Conservation (phyloP, 1,284 basidiomycete genomes). For the Pholiota adiposa region DNA sequence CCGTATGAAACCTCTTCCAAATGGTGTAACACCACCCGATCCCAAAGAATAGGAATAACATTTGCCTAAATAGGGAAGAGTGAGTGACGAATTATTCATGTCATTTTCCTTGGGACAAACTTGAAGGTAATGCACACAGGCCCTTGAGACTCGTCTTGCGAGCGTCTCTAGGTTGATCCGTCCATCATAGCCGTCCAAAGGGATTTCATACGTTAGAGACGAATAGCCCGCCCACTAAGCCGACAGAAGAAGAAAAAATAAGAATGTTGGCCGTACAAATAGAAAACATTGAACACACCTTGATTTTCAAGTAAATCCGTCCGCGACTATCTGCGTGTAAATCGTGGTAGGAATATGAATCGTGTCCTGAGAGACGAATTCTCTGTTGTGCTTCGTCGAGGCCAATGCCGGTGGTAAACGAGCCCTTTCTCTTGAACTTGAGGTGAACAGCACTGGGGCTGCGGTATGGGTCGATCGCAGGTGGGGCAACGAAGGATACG, state of each 20-base stretch:
- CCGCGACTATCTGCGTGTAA: slow-evolving; percentile 63
- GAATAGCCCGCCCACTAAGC: slow-evolving; percentile 71
- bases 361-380: slow-evolving; percentile 59
- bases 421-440: slow-evolving; percentile 76
- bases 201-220: slow-evolving; percentile 76
- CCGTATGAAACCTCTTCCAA: slow-evolving; percentile 72
- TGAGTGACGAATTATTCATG: neutral
- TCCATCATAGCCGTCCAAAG: slow-evolving; percentile 68
- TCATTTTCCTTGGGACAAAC: slow-evolving; percentile 36
- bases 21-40: slow-evolving; percentile 71
- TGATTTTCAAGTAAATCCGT: slow-evolving; percentile 63
- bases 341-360: slow-evolving; percentile 63
- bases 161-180: slow-evolving; percentile 68
- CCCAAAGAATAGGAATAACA: slow-evolving; percentile 67
- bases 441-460: slow-evolving; percentile 53
- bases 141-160: slow-evolving; percentile 68
- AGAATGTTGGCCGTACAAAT: neutral
- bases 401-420: slow-evolving; percentile 65
- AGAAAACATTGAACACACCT: slow-evolving; percentile 50
- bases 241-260: neutral
- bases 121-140: slow-evolving; percentile 76
- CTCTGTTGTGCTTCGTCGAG: slow-evolving; percentile 73
- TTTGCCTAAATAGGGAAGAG: slow-evolving; percentile 48
- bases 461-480: slow-evolving; percentile 46
- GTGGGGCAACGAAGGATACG: slow-evolving; percentile 52